Evolutionary conservation across 73 alveolate genomes (phyloP).

Genomic region (Paramecium caudatum): DNA sequence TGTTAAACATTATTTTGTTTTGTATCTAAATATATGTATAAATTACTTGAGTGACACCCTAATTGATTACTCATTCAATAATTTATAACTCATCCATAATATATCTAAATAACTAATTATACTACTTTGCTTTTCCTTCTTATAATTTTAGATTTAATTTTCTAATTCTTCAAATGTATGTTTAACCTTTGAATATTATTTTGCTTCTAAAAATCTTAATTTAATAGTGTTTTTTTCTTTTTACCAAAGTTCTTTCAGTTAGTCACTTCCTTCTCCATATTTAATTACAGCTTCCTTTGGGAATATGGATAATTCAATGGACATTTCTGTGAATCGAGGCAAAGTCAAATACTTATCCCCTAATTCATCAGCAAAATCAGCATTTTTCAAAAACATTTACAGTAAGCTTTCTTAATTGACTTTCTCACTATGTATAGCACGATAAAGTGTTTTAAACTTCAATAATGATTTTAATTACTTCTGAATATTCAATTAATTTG

Average conservation of each 20-base stretch:
- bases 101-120: not conserved
- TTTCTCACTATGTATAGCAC: conserved; percentile 23
- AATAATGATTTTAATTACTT: not conserved
- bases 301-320: conserved; percentile 24
- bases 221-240: not conserved
- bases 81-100: conserved; percentile 62
- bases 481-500: conserved; percentile 45
- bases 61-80: not conserved
- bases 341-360: conserved; percentile 39
- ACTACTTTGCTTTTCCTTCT: conserved; percentile 11
- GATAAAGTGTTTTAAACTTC: conserved; percentile 50
- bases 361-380: conserved; percentile 43
- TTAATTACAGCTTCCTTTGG: conserved; percentile 23
- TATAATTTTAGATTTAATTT: not conserved
- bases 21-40: not conserved
- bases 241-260: conserved; percentile 11
- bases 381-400: not conserved
- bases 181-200: conserved; percentile 27
- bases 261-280: conserved; percentile 26
- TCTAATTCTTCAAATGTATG: conserved; percentile 34
- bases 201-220: conserved; percentile 38
- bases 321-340: conserved; percentile 37
- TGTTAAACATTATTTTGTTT: not conserved
- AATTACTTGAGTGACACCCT: conserved; percentile 27
- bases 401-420: not conserved